Evolutionary conservation across 805 yeast genomes (phyloP).

Genomic region (Naumovozyma castellii): DNA sequence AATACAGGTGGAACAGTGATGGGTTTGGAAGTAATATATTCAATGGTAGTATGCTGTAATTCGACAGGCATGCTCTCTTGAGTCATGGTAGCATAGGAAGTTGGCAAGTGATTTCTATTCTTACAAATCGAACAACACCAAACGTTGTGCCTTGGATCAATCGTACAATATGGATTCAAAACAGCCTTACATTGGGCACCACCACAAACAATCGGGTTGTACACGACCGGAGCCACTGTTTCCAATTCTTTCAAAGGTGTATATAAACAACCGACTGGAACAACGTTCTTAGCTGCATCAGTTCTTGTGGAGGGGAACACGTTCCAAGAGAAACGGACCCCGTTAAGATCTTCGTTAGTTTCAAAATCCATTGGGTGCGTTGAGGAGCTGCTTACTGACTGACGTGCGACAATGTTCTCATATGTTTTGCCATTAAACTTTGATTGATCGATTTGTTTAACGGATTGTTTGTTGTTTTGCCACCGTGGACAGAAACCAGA

Average conservation of each 20-base stretch:
- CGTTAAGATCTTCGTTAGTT: slow-evolving; percentile 60
- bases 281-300: slow-evolving; percentile 85
- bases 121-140: slow-evolving; percentile 87
- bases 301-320: slow-evolving; percentile 81
- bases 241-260: slow-evolving; percentile 84
- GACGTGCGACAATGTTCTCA: too few relatives aligned
- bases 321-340: slow-evolving; percentile 71
- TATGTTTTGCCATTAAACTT: too few relatives aligned
- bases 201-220: slow-evolving; percentile 80
- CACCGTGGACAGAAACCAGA: background rate
- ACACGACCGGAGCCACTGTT: slow-evolving; percentile 66
- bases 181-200: slow-evolving; percentile 71
- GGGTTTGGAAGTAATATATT: slow-evolving; percentile 74
- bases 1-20: slow-evolving; percentile 79
- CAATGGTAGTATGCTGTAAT: slow-evolving; percentile 67
- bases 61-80: slow-evolving; percentile 76
- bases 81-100: slow-evolving; percentile 68
- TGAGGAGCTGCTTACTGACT: too few relatives aligned
- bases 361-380: slow-evolving; percentile 37
- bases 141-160: slow-evolving; percentile 62
- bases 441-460: too few relatives aligned
- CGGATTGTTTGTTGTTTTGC: background rate
- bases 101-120: slow-evolving; percentile 69
- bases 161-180: slow-evolving; percentile 76
- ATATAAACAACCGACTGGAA: slow-evolving; percentile 88